Evolutionary conservation across 345 rosid genomes (phyloP).

Genomic region (sweet orange (Citrus sinensis)): DVS_A1.0 CM039161.1:15253001-15253500

Average conservation of each 20-base stretch:
- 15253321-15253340: neutral
- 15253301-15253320: constrained; percentile 5
- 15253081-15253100: constrained; percentile 7
- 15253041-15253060: neutral
- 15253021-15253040: neutral
- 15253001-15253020: constrained; percentile 15
- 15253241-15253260: neutral
- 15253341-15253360: constrained; percentile 12
- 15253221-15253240: constrained; percentile 14
- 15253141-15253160: constrained; percentile 20
- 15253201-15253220: constrained; percentile 29
- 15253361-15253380: constrained; percentile 18
- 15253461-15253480: constrained; percentile 24
- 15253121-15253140: constrained; percentile 26
- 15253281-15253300: neutral
- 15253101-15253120: constrained; percentile 15
- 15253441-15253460: constrained; percentile 33
- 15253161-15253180: constrained; percentile 3
- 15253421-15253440: constrained; percentile 8
- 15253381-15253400: constrained; percentile 26
- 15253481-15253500: neutral
- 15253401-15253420: constrained; percentile 27
- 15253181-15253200: constrained; percentile 25
- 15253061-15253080: neutral
- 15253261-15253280: neutral